Base-by-base conservation (phyloP, 176 grass and related monocot genomes). In the Oryza brachyantha region DNA sequence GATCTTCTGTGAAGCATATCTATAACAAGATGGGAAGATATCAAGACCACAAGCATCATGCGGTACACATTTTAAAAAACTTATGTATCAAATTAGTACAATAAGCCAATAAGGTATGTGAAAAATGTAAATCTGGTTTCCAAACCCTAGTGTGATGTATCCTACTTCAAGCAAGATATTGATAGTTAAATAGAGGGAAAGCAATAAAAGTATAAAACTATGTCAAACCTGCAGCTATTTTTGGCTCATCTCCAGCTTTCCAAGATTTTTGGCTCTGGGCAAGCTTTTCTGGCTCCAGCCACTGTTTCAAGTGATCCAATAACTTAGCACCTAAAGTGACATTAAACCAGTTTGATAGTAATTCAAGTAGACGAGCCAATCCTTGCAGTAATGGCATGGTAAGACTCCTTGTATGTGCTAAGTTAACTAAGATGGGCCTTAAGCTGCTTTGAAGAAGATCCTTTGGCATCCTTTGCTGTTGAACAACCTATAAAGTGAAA, bases 381-480 rank as follows among this genome's bases (percentile, higher is more conserved):
- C 96, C 96, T 88, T 95, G 96, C 27, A 99, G 81, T 52, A 99
- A 99, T 5, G 96, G 96, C 96, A 99, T 95, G 13, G 92, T 95
- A 76, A 99, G 86, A 73, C 92, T 99, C 84, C 84, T 95, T 67
- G 96, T 95, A 40, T 99, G 90, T 45, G 96, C 96, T 75, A 99
- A 92, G 76, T 99, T 99, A 83, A 99, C 96, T 62, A 99, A 84
- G 25, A 99, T 99, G 83, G 96, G 96, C 55, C 96, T 86, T 76
- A 99, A 83, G 79, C 96, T 95, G 79, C 92, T 94, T 69, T 99
- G 96, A 46, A 99, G 79, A 68, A 99, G 96, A 72, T 99, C 96
- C 72, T 99, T 99, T 76, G 96, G 96, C 92, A 99, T 91, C 83
- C 92, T 93, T 84, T 99, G 96, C 73, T 99, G 96, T 70, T 99